Evolutionary conservation across 2,329 filamentous ascomycete genomes (phyloP), one percentile per base, ranked within the genome.

Genomic region (Fusarium lateritium): DNA sequence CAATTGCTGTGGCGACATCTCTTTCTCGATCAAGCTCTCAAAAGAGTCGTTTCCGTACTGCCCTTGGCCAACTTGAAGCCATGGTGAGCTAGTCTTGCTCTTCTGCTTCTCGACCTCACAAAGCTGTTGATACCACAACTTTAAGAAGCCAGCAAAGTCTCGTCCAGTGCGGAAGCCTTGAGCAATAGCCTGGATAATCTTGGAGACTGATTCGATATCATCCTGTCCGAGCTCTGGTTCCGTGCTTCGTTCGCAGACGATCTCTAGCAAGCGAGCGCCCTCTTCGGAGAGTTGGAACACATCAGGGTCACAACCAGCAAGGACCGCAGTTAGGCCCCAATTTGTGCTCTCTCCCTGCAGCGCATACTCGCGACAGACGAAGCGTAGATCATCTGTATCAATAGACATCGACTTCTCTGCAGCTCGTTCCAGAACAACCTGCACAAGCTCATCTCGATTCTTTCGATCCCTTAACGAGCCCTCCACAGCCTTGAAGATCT

Each of bases 251-350:
- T 76, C 67, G 15, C 85, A 80, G 6, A 84, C 73, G 3, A 78
- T 75, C 17, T 79, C 75, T 6, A 86, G 77, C 6, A 86, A 71
- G 8, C 67, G 65, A 9, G 75, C 74, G 1, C 81, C 82, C 4
- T 83, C 79, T 1, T 79, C 77, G 0, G 77, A 78, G 34, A 73
- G 80, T 70, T 81, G 79, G 46, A 87, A 84, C 9, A 83, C 78
- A 46, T 86, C 85, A 1, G 83, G 78, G 38, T 87, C 84, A 44
- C 84, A 83, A 9, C 76, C 75, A 2, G 83, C 79, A 26, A 83
- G 70, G 14, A 76, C 76, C 15, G 78, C 81, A 8, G 85, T 68
- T 11, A 86, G 71, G 0, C 63, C 63, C 84, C 85, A 86, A 45
- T 84, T 79, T 5, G 79, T 80, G 7, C 54, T 70, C 6, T 76